A percentile compares a stretch with the other conserved stretches of the same genome.
Evolutionary conservation across 345 rosid species (phyloP).

Genomic region (Microcos paniculata): DNA sequence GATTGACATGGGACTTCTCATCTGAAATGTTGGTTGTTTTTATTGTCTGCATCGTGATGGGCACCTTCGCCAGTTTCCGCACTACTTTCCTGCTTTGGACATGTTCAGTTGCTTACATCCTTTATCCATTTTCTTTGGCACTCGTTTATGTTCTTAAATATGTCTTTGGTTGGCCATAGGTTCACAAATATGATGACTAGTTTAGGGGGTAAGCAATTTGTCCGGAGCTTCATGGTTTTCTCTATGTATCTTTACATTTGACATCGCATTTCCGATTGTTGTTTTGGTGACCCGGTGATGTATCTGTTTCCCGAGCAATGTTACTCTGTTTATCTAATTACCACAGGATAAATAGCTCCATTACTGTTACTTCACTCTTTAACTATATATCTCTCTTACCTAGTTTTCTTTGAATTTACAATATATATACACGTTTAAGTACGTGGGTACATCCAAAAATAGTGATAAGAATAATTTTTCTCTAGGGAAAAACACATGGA

Average conservation of each 20-base stretch:
- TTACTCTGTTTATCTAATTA: neutral
- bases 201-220: too few relatives aligned
- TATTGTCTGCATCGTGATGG: slow-evolving; percentile 85
- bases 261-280: too few relatives aligned
- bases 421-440: too few relatives aligned
- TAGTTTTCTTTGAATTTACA: too few relatives aligned
- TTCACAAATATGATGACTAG: neutral
- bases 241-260: too few relatives aligned
- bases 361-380: too few relatives aligned
- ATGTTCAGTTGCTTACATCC: slow-evolving; percentile 57
- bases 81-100: slow-evolving; percentile 94
- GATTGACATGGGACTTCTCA: too few relatives aligned
- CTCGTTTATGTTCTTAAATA: slow-evolving; percentile 84
- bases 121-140: slow-evolving; percentile 82
- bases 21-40: slow-evolving; percentile 85
- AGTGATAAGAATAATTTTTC: too few relatives aligned
- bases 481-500: too few relatives aligned
- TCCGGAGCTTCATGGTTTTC: too few relatives aligned
- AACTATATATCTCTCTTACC: too few relatives aligned
- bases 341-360: neutral
- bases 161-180: slow-evolving; percentile 82
- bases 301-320: neutral
- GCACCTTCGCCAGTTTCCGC: slow-evolving; percentile 75
- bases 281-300: neutral
- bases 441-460: too few relatives aligned